Evolutionary conservation across 257 asterid species (phyloP).

Genomic region (Paulownia fortunei): DNA sequence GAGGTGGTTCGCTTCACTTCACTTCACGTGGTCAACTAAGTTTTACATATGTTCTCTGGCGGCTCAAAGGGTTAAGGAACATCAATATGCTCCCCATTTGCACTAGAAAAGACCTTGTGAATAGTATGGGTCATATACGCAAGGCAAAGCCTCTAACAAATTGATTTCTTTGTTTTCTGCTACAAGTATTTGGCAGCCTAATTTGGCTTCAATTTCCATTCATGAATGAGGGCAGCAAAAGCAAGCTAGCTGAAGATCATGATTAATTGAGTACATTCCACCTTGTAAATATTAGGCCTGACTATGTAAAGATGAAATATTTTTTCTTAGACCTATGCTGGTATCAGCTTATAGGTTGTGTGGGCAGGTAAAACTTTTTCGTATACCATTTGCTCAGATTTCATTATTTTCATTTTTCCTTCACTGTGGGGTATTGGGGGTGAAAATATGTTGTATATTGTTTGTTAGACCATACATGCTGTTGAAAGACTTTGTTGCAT

Average conservation of each 20-base stretch:
- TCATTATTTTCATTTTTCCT: background rate
- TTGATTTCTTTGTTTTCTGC: conserved; percentile 30
- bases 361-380: background rate
- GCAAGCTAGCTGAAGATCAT: conserved; percentile 12
- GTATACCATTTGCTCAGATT: background rate
- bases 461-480: background rate
- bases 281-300: background rate
- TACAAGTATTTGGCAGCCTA: background rate
- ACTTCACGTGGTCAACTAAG: conserved; percentile 82
- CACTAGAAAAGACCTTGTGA: too few species aligned
- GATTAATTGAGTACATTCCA: background rate
- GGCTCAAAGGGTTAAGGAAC: too few species aligned
- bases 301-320: background rate
- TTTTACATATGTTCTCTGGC: too few species aligned
- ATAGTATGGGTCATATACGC: too few species aligned
- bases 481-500: background rate
- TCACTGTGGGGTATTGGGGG: background rate
- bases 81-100: too few species aligned
- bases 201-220: conserved; percentile 8
- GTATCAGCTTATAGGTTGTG: background rate
- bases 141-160: conserved; percentile 58
- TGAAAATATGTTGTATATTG: conserved; percentile 5
- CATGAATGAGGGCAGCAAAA: background rate
- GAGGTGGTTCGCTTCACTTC: conserved; percentile 78
- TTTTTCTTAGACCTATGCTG: background rate